phyloP scores from a whole-genome alignment of 768 basidiomycete species.

The Mycena rosella region DNA sequence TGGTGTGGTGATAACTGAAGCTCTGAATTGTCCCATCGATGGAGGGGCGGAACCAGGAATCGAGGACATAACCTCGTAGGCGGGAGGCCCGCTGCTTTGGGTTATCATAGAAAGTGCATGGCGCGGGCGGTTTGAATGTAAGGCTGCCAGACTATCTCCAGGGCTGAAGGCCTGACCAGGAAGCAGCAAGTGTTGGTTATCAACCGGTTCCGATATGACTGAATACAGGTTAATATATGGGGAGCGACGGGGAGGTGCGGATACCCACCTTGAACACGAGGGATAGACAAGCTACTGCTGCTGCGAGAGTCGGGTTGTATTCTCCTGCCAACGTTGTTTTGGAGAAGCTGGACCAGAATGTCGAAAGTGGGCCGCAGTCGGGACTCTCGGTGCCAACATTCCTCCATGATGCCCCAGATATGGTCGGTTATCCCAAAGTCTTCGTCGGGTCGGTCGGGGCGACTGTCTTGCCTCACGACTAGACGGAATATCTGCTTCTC shows the following conservation, averaged over 20 bases:
- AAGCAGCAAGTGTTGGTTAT: conserved; percentile 2
- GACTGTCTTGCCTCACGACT: conserved; percentile 41
- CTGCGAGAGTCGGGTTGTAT: conserved; percentile 9
- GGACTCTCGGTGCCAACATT: conserved; percentile 43
- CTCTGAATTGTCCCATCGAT: conserved; percentile 13
- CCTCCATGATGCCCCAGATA: conserved; percentile 43
- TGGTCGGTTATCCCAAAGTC: conserved; percentile 38
- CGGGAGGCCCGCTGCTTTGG: conserved; percentile 28
- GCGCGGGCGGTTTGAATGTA: conserved; percentile 18
- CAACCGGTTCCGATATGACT: conserved; percentile 4
- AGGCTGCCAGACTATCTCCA: conserved; percentile 23
- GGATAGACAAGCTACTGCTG: conserved; percentile 9
- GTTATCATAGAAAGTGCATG: conserved; percentile 24
- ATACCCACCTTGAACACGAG: conserved; percentile 16
- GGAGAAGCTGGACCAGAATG: conserved; percentile 36
- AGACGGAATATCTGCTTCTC: conserved; percentile 45
- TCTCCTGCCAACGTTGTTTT: conserved; percentile 2
- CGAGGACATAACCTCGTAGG: conserved; percentile 27
- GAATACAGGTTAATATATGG: background rate
- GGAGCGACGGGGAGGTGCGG: background rate
- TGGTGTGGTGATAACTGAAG: background rate
- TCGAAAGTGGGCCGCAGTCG: conserved; percentile 43
- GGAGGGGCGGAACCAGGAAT: background rate
- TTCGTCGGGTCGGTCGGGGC: conserved; percentile 44
- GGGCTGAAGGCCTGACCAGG: background rate